Evolutionary conservation across 345 rosid genomes (phyloP), one percentile per base, ranked within the genome.

Genomic region (Boechera stricta): DNA sequence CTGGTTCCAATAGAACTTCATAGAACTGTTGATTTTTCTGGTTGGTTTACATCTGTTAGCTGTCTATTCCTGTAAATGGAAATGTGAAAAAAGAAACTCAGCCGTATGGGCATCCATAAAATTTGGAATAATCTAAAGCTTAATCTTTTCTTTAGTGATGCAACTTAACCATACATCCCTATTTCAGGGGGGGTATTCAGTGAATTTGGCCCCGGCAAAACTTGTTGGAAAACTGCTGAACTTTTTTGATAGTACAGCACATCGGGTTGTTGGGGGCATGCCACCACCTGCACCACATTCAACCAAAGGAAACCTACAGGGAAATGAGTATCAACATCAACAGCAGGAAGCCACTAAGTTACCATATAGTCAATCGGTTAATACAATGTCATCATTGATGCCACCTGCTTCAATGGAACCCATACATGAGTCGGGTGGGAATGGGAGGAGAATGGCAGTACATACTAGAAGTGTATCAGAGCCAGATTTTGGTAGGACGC

Each of bases 251-350:
- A 85, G 85, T 54, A 87, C 90, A 7, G 90, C 91, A 57, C 84
- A 83, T 65, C 90, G 88, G 77, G 90, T 86, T 80, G 91, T 88
- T 81, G 99, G 97, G 11, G 87, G 87, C 39, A 56, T 72, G 38
- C 91, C 96, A 49, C 91, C 93, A 47, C 83, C 91, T 69, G 83
- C 57, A 31, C 90, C 93, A 73, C 85, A 79, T 35, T 66, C 82
- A 63, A 65, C 72, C 26, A 72, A 78, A 45, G 81, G 84, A 75
- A 72, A 39, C 73, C 54, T 55, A 21, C 86, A 73, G 59, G 63
- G 6, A 45, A 80, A 76, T 71, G 88, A 76, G 58, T 85, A 84
- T 71, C 75, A 78, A 67, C 41, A 80, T 69, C 79, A 84, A 67
- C 87, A 75, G 39, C 67, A 71, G 51, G 74, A 77, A 54, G 86